phyloP scores from a whole-genome alignment of 2,329 filamentous ascomycete species.

The Cucurbitaria berberidis region DNA sequence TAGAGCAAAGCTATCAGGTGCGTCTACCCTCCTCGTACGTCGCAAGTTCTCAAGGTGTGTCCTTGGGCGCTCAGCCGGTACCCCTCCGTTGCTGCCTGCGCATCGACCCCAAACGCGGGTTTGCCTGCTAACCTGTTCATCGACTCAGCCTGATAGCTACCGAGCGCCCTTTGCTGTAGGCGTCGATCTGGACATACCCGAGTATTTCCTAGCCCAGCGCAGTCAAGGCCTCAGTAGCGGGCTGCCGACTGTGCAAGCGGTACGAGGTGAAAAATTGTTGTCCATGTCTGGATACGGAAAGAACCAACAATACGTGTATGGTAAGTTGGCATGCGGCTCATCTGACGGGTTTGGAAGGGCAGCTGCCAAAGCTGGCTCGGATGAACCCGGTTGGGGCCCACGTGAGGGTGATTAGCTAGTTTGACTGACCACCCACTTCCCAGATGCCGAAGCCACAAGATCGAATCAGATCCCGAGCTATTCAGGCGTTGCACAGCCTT shows the following conservation, averaged over 20 bases:
- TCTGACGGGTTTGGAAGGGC: constrained; percentile 43
- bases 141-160: constrained; percentile 41
- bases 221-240: constrained; percentile 50
- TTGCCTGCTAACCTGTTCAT: constrained; percentile 37
- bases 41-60: constrained; percentile 14
- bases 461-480: constrained; percentile 63
- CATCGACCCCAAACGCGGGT: constrained; percentile 25
- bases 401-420: constrained; percentile 43
- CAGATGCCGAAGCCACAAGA: constrained; percentile 67
- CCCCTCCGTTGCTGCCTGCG: constrained; percentile 37
- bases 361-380: constrained; percentile 47
- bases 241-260: constrained; percentile 56
- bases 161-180: constrained; percentile 36
- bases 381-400: constrained; percentile 44
- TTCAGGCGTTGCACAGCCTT: constrained; percentile 56
- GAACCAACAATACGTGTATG: constrained; percentile 77
- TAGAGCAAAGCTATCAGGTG: constrained; percentile 46
- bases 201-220: constrained; percentile 37
- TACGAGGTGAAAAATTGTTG: constrained; percentile 57
- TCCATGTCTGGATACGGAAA: constrained; percentile 87
- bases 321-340: constrained; percentile 66
- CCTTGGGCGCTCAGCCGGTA: constrained; percentile 19
- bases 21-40: constrained; percentile 25
- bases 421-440: constrained; percentile 54
- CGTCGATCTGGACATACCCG: constrained; percentile 28